These are phyloP conservation scores for Conringia planisiliqua DNA, from an alignment of 345 rosid species.

Conservation along the genomic window DNA sequence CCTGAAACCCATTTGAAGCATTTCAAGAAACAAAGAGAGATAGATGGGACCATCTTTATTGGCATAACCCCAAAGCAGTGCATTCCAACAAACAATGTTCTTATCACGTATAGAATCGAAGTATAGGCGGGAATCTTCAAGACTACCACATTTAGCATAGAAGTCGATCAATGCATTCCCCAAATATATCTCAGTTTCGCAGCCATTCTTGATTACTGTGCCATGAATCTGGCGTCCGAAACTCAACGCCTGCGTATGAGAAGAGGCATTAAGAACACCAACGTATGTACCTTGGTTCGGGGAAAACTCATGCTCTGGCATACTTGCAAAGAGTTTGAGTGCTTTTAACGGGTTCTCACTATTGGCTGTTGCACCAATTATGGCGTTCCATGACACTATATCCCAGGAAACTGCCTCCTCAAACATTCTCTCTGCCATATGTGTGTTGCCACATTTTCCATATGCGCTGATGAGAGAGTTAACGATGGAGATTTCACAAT, in stretches of 20 bases:
- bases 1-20: constrained; percentile 53
- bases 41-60: constrained; percentile 35
- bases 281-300: constrained; percentile 58
- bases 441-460: constrained; percentile 44
- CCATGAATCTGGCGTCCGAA: constrained; percentile 63
- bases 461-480: constrained; percentile 65
- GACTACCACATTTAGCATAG: constrained; percentile 56
- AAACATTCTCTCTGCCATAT: constrained; percentile 50
- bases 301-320: constrained; percentile 42
- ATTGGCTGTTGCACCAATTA: constrained; percentile 53
- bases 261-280: constrained; percentile 47
- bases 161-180: constrained; percentile 77
- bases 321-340: constrained; percentile 40
- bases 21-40: constrained; percentile 44
- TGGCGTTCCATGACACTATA: constrained; percentile 71
- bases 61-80: constrained; percentile 68
- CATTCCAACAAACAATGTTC: constrained; percentile 79
- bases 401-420: constrained; percentile 41
- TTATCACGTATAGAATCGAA: constrained; percentile 52
- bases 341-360: constrained; percentile 46
- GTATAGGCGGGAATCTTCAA: constrained; percentile 54
- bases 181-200: constrained; percentile 45
- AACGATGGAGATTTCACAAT: constrained; percentile 34
- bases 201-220: constrained; percentile 41
- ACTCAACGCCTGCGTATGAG: constrained; percentile 31